phyloP scores from a whole-genome alignment of 352 stramenopile genomes.

The Globisporangium polare region DNA sequence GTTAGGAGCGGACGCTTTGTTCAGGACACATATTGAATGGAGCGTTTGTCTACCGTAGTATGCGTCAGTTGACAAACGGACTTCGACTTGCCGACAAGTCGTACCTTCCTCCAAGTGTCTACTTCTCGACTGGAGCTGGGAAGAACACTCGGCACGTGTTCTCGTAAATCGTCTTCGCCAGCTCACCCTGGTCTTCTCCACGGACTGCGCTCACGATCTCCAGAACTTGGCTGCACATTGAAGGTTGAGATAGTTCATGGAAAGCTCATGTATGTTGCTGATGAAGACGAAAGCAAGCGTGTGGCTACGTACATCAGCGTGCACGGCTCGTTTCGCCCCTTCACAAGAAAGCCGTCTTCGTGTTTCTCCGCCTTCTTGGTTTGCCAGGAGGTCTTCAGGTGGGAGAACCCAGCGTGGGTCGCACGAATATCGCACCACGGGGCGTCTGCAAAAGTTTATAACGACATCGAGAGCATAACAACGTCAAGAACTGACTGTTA shows the following conservation, averaged over 20 bases:
- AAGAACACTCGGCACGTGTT: conserved; percentile 79
- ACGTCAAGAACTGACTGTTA: not conserved
- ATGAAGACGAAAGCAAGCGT: not conserved
- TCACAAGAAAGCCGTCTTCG: conserved; percentile 81
- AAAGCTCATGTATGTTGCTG: not conserved
- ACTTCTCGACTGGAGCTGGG: not conserved
- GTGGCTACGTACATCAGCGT: conserved; percentile 89
- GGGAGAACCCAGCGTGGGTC: conserved; percentile 89
- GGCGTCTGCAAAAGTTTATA: conserved; percentile 65
- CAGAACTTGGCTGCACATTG: conserved; percentile 65
- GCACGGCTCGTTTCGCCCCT: conserved; percentile 95
- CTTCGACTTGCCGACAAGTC: not conserved
- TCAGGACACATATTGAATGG: conserved; percentile 7
- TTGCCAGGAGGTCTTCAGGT: conserved; percentile 88
- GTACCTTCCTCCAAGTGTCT: not conserved
- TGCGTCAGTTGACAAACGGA: not conserved
- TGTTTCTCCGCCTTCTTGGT: conserved; percentile 95
- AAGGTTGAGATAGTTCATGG: not conserved
- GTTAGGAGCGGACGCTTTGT: conserved; percentile 5
- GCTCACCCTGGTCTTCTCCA: conserved; percentile 37
- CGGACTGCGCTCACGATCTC: conserved; percentile 74
- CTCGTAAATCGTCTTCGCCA: conserved; percentile 44
- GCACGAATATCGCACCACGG: conserved; percentile 96
- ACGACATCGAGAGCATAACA: not conserved
- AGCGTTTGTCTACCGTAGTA: not conserved